Evolutionary conservation across 331 rosid species (phyloP).

Genomic region (Malus hybrid): DNA sequence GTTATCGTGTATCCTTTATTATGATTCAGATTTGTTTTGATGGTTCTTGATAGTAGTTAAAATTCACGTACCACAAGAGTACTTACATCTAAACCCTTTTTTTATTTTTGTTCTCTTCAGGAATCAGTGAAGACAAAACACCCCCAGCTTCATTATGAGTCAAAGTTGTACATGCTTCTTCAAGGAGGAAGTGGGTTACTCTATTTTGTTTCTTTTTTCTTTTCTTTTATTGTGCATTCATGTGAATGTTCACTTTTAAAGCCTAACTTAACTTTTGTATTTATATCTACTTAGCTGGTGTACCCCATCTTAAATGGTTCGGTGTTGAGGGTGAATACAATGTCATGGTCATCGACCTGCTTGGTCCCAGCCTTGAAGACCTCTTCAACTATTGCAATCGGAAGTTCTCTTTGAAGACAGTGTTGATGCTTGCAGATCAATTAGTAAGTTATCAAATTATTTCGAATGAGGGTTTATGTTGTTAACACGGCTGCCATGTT

Average conservation of each 20-base stretch:
- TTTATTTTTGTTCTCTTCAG: conserved; percentile 39
- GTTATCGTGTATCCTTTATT: background rate
- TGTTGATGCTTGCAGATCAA: conserved; percentile 98
- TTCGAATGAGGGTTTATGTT: conserved; percentile 10
- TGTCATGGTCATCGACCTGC: conserved; percentile 96
- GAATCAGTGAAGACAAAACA: conserved; percentile 93
- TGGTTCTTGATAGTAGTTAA: background rate
- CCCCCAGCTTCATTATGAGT: conserved; percentile 98
- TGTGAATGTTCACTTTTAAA: background rate
- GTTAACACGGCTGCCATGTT: conserved; percentile 12
- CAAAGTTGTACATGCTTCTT: conserved; percentile 93
- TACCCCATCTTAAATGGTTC: conserved; percentile 96
- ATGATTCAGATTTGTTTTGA: background rate
- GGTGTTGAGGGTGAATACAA: conserved; percentile 98
- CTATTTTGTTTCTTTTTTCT: background rate
- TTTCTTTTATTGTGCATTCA: background rate
- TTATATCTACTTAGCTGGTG: conserved; percentile 53
- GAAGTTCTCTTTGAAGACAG: conserved; percentile 84
- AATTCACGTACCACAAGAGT: background rate
- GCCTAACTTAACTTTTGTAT: background rate
- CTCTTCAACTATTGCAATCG: conserved; percentile 89
- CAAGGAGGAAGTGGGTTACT: conserved; percentile 93
- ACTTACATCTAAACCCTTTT: background rate
- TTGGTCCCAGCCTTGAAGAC: conserved; percentile 98
- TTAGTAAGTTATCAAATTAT: conserved; percentile 49